These are phyloP conservation scores for carrot (Daucus carota) DNA, from an alignment of 129 eudicot species.

Conservation along the genomic window DNA sequence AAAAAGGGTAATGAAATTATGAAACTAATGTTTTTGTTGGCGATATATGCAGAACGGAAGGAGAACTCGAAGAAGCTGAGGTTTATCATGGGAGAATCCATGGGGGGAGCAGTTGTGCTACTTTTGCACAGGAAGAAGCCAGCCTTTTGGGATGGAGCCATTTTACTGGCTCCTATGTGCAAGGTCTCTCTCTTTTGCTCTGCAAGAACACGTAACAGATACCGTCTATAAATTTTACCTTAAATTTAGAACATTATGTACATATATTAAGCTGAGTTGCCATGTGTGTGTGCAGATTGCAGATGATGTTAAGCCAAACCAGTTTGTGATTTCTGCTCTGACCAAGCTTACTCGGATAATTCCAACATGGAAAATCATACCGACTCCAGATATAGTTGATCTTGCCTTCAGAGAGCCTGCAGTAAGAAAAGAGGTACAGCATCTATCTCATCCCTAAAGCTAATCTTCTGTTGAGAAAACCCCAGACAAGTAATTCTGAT, in stretches of 20 bases:
- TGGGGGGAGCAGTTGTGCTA: conserved; percentile 97
- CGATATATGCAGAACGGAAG: conserved; percentile 29
- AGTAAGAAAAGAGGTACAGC: conserved; percentile 52
- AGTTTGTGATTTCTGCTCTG: conserved; percentile 29
- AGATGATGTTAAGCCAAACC: conserved; percentile 52
- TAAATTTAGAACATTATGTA: background rate
- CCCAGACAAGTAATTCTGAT: background rate
- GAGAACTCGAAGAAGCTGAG: conserved; percentile 61
- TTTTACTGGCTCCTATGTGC: conserved; percentile 96
- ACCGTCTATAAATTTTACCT: background rate
- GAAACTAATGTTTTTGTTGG: background rate
- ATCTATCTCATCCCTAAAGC: background rate
- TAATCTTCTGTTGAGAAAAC: background rate
- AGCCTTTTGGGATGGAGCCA: conserved; percentile 80
- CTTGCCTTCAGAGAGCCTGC: conserved; percentile 74
- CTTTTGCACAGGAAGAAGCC: conserved; percentile 66
- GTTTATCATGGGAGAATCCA: conserved; percentile 77
- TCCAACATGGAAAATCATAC: conserved; percentile 56
- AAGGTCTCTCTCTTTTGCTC: conserved; percentile 38
- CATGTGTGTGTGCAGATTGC: conserved; percentile 40
- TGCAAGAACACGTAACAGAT: background rate
- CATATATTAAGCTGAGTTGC: background rate
- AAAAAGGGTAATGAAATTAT: too few relatives aligned
- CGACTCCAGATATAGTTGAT: conserved; percentile 60
- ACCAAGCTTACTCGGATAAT: conserved; percentile 28